Evolutionary conservation across 176 grass and related monocot species (phyloP).

Genomic region (Aechmea fasciata): DNA sequence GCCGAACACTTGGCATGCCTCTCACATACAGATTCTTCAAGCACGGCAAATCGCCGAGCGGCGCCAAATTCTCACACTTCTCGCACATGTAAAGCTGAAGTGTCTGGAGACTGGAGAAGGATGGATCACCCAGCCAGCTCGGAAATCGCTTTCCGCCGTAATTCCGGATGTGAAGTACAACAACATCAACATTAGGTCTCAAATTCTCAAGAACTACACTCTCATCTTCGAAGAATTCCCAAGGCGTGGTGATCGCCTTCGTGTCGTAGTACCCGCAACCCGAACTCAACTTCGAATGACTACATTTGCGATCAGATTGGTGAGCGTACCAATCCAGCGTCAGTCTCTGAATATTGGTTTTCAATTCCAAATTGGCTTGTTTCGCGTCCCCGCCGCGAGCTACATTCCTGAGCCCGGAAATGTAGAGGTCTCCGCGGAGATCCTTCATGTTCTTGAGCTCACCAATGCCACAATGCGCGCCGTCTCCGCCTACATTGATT

Average conservation of each 20-base stretch:
- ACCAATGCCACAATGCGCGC: slow-evolving; percentile 20
- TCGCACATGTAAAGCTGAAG: slow-evolving; percentile 24
- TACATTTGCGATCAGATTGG: slow-evolving; percentile 2
- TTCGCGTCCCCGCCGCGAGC: not conserved
- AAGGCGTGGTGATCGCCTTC: not conserved
- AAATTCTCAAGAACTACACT: slow-evolving; percentile 2
- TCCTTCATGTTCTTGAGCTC: slow-evolving; percentile 35
- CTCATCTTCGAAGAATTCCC: not conserved
- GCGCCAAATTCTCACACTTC: slow-evolving; percentile 25
- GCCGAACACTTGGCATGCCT: slow-evolving; percentile 22
- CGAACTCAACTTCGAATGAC: slow-evolving; percentile 11
- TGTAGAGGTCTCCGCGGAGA: slow-evolving; percentile 38
- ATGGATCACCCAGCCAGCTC: slow-evolving; percentile 25
- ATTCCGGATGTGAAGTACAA: slow-evolving; percentile 7
- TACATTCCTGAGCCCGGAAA: slow-evolving; percentile 30
- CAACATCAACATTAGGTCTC: not conserved
- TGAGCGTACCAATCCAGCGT: slow-evolving; percentile 26
- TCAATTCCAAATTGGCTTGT: slow-evolving; percentile 24
- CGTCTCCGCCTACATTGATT: slow-evolving; percentile 7
- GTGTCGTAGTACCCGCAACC: slow-evolving; percentile 19
- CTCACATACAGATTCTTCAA: slow-evolving; percentile 32
- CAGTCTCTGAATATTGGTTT: slow-evolving; percentile 22
- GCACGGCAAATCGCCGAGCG: slow-evolving; percentile 27
- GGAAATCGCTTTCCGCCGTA: slow-evolving; percentile 30
- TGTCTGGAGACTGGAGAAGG: slow-evolving; percentile 17